Evolutionary conservation across 805 yeast genomes (phyloP).

Genomic region (Cyberlindnera japonica): DNA sequence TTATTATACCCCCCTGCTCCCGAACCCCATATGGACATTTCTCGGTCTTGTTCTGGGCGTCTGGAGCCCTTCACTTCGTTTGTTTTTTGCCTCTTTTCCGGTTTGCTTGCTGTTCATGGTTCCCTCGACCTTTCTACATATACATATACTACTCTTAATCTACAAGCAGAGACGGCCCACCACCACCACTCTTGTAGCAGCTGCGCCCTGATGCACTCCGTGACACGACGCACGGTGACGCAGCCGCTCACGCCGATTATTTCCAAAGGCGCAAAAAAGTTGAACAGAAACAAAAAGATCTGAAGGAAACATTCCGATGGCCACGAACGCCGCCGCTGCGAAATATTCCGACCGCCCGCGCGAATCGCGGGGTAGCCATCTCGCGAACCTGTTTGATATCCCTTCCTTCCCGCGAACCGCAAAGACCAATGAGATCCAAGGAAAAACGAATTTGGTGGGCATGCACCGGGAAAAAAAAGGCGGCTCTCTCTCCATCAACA

Average conservation of each 20-base stretch:
- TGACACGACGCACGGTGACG: neutral
- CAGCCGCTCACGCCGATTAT: too few relatives aligned
- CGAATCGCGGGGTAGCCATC: too few relatives aligned
- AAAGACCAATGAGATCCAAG: neutral
- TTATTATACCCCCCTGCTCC: neutral
- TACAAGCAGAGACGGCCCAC: neutral
- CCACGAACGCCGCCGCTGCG: too few relatives aligned
- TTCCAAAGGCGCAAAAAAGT: too few relatives aligned
- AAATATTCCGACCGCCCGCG: too few relatives aligned
- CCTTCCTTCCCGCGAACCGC: neutral
- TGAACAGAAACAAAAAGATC: too few relatives aligned
- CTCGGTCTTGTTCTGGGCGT: neutral
- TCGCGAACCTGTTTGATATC: too few relatives aligned
- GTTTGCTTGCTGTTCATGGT: neutral
- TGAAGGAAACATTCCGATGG: neutral
- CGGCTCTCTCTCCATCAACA: neutral
- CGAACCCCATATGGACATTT: too few relatives aligned
- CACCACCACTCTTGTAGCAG: too few relatives aligned
- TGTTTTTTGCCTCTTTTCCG: neutral
- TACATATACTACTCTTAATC: neutral
- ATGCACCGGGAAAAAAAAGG: constrained; percentile 1
- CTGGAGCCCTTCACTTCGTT: neutral
- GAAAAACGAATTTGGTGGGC: constrained; percentile 3
- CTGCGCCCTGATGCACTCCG: too few relatives aligned
- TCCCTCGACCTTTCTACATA: neutral